These are phyloP conservation scores for Dactylellina sp. DNA, from an alignment of 2,329 filamentous ascomycete genomes.

Conservation along the genomic window DNA sequence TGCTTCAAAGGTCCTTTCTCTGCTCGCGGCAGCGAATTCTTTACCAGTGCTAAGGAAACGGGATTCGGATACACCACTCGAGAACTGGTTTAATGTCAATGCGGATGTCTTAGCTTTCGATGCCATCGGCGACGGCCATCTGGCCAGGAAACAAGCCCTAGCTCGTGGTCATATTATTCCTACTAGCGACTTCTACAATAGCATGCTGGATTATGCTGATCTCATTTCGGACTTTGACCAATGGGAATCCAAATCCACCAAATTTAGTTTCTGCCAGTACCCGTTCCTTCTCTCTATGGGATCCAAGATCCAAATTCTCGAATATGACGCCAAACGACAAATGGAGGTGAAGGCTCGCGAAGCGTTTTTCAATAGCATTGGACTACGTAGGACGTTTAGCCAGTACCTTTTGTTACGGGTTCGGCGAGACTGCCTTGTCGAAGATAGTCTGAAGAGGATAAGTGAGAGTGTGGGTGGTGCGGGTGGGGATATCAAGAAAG, in stretches of 20 bases:
- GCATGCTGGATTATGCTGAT: slow-evolving; percentile 85
- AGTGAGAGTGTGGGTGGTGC: slow-evolving; percentile 83
- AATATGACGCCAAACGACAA: slow-evolving; percentile 86
- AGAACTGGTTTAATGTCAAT: slow-evolving; percentile 50
- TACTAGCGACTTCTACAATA: slow-evolving; percentile 88
- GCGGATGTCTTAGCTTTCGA: slow-evolving; percentile 33
- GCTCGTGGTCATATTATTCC: slow-evolving; percentile 76
- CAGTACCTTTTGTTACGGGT: slow-evolving; percentile 83
- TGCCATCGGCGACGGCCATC: slow-evolving; percentile 31
- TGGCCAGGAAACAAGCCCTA: slow-evolving; percentile 64
- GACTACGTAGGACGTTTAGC: slow-evolving; percentile 78
- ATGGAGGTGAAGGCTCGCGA: slow-evolving; percentile 90
- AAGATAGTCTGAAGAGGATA: slow-evolving; percentile 86
- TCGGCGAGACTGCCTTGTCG: slow-evolving; percentile 84
- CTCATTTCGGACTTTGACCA: slow-evolving; percentile 85
- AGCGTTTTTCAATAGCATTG: slow-evolving; percentile 89
- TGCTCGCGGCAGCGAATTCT: slow-evolving; percentile 86
- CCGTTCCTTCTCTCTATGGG: slow-evolving; percentile 92
- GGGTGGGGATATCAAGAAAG: slow-evolving; percentile 89
- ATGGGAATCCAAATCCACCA: slow-evolving; percentile 80
- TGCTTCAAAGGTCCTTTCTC: slow-evolving; percentile 80
- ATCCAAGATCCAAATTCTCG: slow-evolving; percentile 89
- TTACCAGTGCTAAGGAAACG: slow-evolving; percentile 59
- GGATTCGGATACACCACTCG: slow-evolving; percentile 23
- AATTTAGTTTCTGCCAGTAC: slow-evolving; percentile 91